Percentiles rank a stretch among this genome's conserved stretches.
Conservation (phyloP, 495 filamentous ascomycete genomes). For the Aspergillus asperescens region DNA sequence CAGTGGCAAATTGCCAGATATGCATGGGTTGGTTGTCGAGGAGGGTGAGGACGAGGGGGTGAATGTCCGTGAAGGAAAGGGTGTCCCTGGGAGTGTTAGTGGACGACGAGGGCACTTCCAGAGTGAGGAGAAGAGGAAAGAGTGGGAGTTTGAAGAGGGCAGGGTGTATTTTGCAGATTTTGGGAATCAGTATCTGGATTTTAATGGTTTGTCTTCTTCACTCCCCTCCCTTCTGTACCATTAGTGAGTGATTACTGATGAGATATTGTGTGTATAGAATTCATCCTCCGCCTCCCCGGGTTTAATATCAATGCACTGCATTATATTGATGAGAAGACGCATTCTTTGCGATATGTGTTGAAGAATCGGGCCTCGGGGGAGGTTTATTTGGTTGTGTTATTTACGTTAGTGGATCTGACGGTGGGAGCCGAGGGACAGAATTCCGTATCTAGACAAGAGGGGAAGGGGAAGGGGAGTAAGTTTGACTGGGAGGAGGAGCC, state of each 20-base stretch:
- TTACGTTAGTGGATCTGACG: slow-evolving; percentile 56
- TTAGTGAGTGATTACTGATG: not conserved
- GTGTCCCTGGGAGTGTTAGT: slow-evolving; percentile 49
- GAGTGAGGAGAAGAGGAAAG: slow-evolving; percentile 37
- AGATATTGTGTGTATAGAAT: slow-evolving; percentile 40
- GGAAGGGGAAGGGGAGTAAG: slow-evolving; percentile 14
- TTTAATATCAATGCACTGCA: slow-evolving; percentile 68
- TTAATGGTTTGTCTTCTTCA: slow-evolving; percentile 56
- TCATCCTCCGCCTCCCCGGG: slow-evolving; percentile 74
- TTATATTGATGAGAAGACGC: slow-evolving; percentile 77
- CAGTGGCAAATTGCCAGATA: slow-evolving; percentile 9
- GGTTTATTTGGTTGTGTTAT: slow-evolving; percentile 72
- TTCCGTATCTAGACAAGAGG: not conserved
- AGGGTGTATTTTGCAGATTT: slow-evolving; percentile 74
- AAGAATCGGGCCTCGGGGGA: slow-evolving; percentile 65
- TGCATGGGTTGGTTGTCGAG: slow-evolving; percentile 49
- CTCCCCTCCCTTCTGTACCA: not conserved
- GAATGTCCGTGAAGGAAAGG: slow-evolving; percentile 38
- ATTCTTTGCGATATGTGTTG: slow-evolving; percentile 79
- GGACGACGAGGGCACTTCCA: slow-evolving; percentile 63
- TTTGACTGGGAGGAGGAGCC: slow-evolving; percentile 27
- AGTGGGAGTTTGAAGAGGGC: slow-evolving; percentile 54
- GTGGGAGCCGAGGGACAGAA: slow-evolving; percentile 10
- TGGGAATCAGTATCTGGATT: slow-evolving; percentile 87
- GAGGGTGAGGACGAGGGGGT: slow-evolving; percentile 64